Base-by-base conservation (phyloP, 768 basidiomycete genomes). In the Suillus clintonianus region DNA sequence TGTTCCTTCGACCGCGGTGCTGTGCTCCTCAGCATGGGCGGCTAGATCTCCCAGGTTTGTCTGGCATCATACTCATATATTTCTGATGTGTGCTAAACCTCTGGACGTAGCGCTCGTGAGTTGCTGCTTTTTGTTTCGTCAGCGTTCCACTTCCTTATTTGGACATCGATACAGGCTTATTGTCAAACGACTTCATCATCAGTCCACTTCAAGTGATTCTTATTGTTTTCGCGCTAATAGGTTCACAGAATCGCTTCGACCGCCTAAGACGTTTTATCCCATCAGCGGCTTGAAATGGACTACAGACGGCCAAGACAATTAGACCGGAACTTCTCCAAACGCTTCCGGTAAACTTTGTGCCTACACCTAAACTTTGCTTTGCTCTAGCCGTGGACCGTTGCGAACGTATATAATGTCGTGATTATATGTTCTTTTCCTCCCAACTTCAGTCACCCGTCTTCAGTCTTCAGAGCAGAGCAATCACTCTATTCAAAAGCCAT, bases 381-480 rank as follows among this genome's bases (percentile, higher is more conserved):
- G 10, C 39, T 11, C 17, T 11, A 19, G 56, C 17, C 17, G 19
- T 57, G 17, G 24, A 27, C 39, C 17, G 17, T 39, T 41, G 39
- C 24, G 24, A 57, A 39, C 1, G 27, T 57, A 57, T 57, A 57
- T 30, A n/a, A 41, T 57, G 24, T 57, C 56, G 6, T 57, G 39
- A 57, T 30, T 41, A 41, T 57, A 41, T 15, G 5, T 13, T 57
- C 8, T 27, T 19, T 39, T 30, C 42, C 19, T 34, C 50, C 50
- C 9, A 39, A 22, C 48, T 61, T 39, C 39, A 61, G 50, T 61
- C 24, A 37, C 50, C 58, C 50, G 10, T 37, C 19, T 61, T 53
- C 37, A 36, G 50, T 41, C 62, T 60, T 64, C 62, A 60, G 51
- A 53, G 37, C 62, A 60, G 51, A 53, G 37, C 60, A 61, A 36